Conservation (phyloP, 129 eudicot genomes). For the Ambrosia trifida region DNA sequence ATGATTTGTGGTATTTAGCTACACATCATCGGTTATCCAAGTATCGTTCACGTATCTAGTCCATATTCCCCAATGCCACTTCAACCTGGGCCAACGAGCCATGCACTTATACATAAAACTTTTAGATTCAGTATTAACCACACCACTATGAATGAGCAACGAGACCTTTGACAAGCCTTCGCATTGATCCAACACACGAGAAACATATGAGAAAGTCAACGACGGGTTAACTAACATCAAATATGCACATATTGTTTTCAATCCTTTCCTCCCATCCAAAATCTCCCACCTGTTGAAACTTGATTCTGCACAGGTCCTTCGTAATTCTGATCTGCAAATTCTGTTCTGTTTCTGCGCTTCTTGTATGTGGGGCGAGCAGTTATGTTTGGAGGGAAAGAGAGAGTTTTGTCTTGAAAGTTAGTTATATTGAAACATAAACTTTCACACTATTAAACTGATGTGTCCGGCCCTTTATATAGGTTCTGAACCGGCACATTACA, state of each 20-base stretch:
- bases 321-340: no score
- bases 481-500: no score
- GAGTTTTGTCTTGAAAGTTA: no score
- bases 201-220: constrained; percentile 33
- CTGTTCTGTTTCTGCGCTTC: no score
- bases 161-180: constrained; percentile 36
- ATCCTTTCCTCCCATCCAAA: constrained; percentile 37
- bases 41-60: constrained; percentile 45
- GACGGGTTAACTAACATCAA: constrained; percentile 27
- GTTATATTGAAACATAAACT: no score
- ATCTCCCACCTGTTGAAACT: no score
- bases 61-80: constrained; percentile 68
- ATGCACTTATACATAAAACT: constrained; percentile 45
- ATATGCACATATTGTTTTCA: constrained; percentile 46
- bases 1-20: neutral
- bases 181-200: constrained; percentile 44
- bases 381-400: no score
- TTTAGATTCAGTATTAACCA: constrained; percentile 34
- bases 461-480: no score
- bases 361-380: no score
- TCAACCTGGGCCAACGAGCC: constrained; percentile 38
- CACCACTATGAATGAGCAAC: constrained; percentile 46
- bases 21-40: constrained; percentile 24
- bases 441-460: no score
- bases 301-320: no score